Base-by-base conservation (phyloP, 1,284 basidiomycete genomes). In the Ceratobasidium papillatum region DNA sequence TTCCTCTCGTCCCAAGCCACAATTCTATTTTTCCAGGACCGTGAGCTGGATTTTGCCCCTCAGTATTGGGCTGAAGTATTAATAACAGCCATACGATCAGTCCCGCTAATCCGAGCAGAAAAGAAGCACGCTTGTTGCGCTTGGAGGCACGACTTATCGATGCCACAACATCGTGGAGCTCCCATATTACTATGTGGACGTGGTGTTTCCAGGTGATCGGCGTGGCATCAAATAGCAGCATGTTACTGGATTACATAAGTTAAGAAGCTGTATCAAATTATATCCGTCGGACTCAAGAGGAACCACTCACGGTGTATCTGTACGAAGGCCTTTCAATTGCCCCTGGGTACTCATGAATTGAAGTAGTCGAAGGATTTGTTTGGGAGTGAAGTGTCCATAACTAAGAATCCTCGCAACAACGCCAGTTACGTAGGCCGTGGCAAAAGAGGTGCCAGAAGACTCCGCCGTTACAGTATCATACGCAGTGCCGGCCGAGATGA, bases 401-500 rank as follows among this genome's bases (percentile, higher is more conserved):
- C 47, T 17, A 9, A 54, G 25, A 54, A 54, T 54, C 5, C 17
- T 27, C 4, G 51, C 51, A 5, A 19, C 27, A 3, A 54, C 27
- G 8, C 51, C 51, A 54, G 51, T 54, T 27, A 32, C 51, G 25
- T 54, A 17, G 3, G 51, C 22, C 7, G 51, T 30, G 3, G 51
- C 51, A 54, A 27, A 54, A 5, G 51, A 54, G 19, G 51, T 54
- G 4, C 51, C 51, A 27, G n/a, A 27, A 3, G 7, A 7, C 19
- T 5, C 22, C 8, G 17, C 51, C 17, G 27, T n/a, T 25, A 25
- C 22, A 3, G 5, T 27, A 25, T 5, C 3, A 22, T 19, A 5
- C 22, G 3, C 25, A 69, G 75, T 76, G n/a, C 74, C 71, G 58
- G 66, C 62, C 22, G 76, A 76, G 27, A 71, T 49, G 38, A 83